Evolutionary conservation across 2,329 filamentous ascomycete species (phyloP).

Genomic region (Hansfordia pulvinata): DNA sequence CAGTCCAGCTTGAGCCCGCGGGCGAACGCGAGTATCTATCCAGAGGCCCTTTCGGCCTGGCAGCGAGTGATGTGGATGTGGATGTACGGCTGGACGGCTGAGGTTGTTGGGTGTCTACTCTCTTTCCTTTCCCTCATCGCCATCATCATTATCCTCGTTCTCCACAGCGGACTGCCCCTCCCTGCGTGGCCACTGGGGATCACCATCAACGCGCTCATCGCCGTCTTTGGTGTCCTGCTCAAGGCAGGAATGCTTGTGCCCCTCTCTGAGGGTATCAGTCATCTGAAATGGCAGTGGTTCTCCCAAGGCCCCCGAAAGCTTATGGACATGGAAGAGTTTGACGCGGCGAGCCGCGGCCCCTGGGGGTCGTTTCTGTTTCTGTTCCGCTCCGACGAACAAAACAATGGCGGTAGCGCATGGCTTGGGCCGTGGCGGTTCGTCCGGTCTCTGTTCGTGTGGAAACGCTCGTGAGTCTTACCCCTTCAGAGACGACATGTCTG

Average conservation of each 20-base stretch:
- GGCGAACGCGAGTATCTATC: no score
- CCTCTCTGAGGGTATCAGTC: conserved; percentile 2
- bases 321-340: conserved; percentile 3
- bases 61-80: no score
- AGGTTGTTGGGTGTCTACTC: conserved; percentile 1
- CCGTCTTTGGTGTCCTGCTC: conserved; percentile 3
- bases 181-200: conserved; percentile 3
- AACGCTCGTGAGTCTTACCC: no score
- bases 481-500: no score
- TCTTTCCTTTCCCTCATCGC: conserved; percentile 2
- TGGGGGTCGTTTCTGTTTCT: conserved; percentile 3
- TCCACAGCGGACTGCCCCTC: background rate
- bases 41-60: no score
- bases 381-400: background rate
- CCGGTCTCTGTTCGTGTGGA: no score
- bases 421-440: no score
- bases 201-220: conserved; percentile 5
- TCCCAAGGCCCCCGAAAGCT: conserved; percentile 1
- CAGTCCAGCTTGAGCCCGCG: no score
- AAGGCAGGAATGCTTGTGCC: conserved; percentile 3
- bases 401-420: background rate
- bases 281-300: conserved; percentile 5
- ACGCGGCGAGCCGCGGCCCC: conserved; percentile 3
- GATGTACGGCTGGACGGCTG: conserved; percentile 5
- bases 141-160: conserved; percentile 1